phyloP scores from a whole-genome alignment of 1,284 basidiomycete species.

The Cutaneotrichosporon arboriforme region DNA sequence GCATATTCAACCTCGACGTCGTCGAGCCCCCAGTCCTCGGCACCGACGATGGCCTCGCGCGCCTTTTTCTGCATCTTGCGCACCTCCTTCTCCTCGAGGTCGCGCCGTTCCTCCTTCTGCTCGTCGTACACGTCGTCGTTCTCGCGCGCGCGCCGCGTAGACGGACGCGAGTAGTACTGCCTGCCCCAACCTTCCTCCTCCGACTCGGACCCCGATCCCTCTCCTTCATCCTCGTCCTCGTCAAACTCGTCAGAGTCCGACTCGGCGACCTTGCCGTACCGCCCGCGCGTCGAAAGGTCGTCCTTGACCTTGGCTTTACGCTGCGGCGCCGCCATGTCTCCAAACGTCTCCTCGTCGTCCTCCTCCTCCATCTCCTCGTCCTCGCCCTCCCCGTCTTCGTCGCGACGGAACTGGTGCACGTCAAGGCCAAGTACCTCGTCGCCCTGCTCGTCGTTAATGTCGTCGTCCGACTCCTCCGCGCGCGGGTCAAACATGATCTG shows the following conservation, averaged over 20 bases:
- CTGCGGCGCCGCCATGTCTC: slow-evolving; percentile 30
- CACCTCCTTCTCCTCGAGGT: slow-evolving; percentile 39
- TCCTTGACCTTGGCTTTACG: slow-evolving; percentile 42
- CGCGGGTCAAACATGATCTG: slow-evolving; percentile 68
- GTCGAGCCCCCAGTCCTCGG: slow-evolving; percentile 74
- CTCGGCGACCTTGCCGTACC: slow-evolving; percentile 46
- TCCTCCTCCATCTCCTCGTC: slow-evolving; percentile 41
- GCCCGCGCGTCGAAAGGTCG: slow-evolving; percentile 38
- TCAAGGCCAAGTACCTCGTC: slow-evolving; percentile 66
- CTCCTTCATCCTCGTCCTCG: slow-evolving; percentile 34
- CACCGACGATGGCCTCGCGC: slow-evolving; percentile 65
- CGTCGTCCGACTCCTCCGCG: slow-evolving; percentile 51
- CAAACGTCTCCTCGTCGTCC: slow-evolving; percentile 46
- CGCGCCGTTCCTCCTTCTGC: slow-evolving; percentile 25
- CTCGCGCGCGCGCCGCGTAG: slow-evolving; percentile 28
- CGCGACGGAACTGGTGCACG: slow-evolving; percentile 33
- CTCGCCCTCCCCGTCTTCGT: slow-evolving; percentile 45
- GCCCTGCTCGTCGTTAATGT: slow-evolving; percentile 36
- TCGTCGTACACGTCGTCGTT: slow-evolving; percentile 50
- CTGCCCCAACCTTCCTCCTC: slow-evolving; percentile 70
- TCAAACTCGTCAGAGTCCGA: slow-evolving; percentile 54
- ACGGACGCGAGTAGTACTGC: slow-evolving; percentile 66
- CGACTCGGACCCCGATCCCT: slow-evolving; percentile 35
- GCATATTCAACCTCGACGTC: slow-evolving; percentile 54
- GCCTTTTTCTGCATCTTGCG: slow-evolving; percentile 70